A percentile compares a stretch with the other conserved stretches of the same genome.
Conservation (phyloP, 2,329 filamentous ascomycete species). For the Diaporthe vexans region DNA sequence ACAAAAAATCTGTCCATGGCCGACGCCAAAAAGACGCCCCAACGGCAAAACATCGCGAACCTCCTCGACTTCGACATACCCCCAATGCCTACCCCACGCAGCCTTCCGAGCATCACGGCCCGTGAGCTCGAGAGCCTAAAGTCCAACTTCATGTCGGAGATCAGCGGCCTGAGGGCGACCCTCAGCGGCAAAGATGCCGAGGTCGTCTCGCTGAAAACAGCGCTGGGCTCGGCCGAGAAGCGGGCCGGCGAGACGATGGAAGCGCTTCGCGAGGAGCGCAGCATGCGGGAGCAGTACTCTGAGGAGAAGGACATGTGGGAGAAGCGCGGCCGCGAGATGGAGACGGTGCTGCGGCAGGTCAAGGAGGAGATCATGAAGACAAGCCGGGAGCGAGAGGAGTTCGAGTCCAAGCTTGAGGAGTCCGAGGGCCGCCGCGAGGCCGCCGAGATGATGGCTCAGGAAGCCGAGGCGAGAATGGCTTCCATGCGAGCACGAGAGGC, state of each 20-base stretch:
- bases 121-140: constrained; percentile 94
- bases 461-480: constrained; percentile 82
- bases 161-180: constrained; percentile 93
- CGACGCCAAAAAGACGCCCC: constrained; percentile 59
- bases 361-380: constrained; percentile 84
- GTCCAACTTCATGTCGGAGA: constrained; percentile 90
- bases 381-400: constrained; percentile 85
- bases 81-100: constrained; percentile 92
- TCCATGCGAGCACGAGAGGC: constrained; percentile 77
- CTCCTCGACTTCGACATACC: constrained; percentile 93
- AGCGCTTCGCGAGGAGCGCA: constrained; percentile 82
- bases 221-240: constrained; percentile 91
- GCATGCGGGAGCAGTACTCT: constrained; percentile 77
- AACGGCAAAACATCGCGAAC: constrained; percentile 70
- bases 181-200: constrained; percentile 95
- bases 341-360: constrained; percentile 82
- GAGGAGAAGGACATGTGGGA: constrained; percentile 88
- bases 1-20: constrained; percentile 52
- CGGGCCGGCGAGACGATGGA: constrained; percentile 90
- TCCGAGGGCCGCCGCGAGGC: constrained; percentile 80
- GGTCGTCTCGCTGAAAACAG: constrained; percentile 86
- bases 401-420: constrained; percentile 82
- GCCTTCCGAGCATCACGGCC: constrained; percentile 90
- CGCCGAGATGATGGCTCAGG: constrained; percentile 81
- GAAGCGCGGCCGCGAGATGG: constrained; percentile 87